These are phyloP conservation scores for Corylus avellana DNA, from an alignment of 306 rosid genomes.

Conservation along the genomic window DNA sequence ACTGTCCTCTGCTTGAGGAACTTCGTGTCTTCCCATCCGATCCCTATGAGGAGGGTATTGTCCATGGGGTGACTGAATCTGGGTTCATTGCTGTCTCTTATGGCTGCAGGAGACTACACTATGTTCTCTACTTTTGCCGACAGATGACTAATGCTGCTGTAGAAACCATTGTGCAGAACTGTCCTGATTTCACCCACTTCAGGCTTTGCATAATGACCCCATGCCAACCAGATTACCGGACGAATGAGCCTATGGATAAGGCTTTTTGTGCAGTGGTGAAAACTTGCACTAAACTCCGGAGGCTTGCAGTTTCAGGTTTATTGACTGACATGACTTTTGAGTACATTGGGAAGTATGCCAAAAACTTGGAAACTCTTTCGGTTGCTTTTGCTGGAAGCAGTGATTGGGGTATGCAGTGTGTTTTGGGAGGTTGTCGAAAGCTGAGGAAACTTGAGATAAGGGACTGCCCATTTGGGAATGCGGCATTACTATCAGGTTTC, in stretches of 20 bases:
- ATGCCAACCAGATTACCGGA: constrained; percentile 57
- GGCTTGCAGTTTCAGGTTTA: constrained; percentile 74
- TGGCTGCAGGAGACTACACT: constrained; percentile 75
- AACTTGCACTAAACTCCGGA: constrained; percentile 75
- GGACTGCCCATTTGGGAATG: constrained; percentile 83
- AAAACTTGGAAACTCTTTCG: constrained; percentile 76
- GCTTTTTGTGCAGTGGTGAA: constrained; percentile 83
- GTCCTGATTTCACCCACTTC: constrained; percentile 82
- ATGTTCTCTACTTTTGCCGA: constrained; percentile 80
- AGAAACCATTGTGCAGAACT: constrained; percentile 75
- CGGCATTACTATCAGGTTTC: constrained; percentile 58
- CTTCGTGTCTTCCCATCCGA: constrained; percentile 80
- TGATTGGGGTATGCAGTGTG: constrained; percentile 80
- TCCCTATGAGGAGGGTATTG: constrained; percentile 55
- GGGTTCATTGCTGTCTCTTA: constrained; percentile 77
- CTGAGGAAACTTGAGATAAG: constrained; percentile 81
- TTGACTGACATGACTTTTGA: constrained; percentile 76
- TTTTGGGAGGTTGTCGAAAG: constrained; percentile 74
- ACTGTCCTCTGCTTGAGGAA: constrained; percentile 85
- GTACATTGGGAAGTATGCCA: constrained; percentile 72
- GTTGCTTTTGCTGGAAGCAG: constrained; percentile 84
- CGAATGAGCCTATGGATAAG: constrained; percentile 72
- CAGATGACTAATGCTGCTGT: constrained; percentile 93
- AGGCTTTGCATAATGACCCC: constrained; percentile 86
- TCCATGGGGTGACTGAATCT: constrained; percentile 68